Evolutionary conservation across 176 grass and related monocot species (phyloP).

Genomic region (Musa acuminata): DNA sequence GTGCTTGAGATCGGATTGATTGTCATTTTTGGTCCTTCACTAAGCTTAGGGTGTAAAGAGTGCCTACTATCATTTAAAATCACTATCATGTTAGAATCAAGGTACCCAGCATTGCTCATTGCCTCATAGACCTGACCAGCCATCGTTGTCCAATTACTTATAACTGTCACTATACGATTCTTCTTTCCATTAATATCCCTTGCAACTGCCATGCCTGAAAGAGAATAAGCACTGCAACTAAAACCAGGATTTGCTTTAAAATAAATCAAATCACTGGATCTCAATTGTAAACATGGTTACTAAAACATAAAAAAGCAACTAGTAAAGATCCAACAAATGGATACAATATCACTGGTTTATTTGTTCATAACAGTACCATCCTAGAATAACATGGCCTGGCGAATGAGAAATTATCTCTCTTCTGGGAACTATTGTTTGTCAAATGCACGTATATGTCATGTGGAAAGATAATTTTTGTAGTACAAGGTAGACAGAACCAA

Average conservation of each 20-base stretch:
- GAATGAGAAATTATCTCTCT: too few relatives aligned
- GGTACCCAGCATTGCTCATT: conserved; percentile 67
- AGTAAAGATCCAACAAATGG: too few relatives aligned
- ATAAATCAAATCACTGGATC: too few relatives aligned
- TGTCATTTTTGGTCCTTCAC: conserved; percentile 36
- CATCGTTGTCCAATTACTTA: conserved; percentile 80
- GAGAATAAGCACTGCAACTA: not conserved
- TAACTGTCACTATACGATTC: conserved; percentile 54
- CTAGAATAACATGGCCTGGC: too few relatives aligned
- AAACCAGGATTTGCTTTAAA: not conserved
- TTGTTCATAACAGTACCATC: too few relatives aligned
- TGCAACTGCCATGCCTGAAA: conserved; percentile 55
- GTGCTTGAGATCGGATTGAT: conserved; percentile 61
- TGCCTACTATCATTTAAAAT: conserved; percentile 64
- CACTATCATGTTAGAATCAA: conserved; percentile 78
- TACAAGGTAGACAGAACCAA: too few relatives aligned
- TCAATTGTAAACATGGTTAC: too few relatives aligned
- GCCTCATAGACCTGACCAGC: conserved; percentile 71
- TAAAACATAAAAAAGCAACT: too few relatives aligned
- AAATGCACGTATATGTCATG: too few relatives aligned
- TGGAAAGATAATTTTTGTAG: too few relatives aligned
- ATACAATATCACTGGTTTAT: too few relatives aligned
- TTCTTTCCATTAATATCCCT: conserved; percentile 66
- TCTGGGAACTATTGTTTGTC: too few relatives aligned
- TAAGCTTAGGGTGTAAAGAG: conserved; percentile 43